phyloP scores from a whole-genome alignment of 1,139 yeast species.

The Suhomyces choctaworum region DNA sequence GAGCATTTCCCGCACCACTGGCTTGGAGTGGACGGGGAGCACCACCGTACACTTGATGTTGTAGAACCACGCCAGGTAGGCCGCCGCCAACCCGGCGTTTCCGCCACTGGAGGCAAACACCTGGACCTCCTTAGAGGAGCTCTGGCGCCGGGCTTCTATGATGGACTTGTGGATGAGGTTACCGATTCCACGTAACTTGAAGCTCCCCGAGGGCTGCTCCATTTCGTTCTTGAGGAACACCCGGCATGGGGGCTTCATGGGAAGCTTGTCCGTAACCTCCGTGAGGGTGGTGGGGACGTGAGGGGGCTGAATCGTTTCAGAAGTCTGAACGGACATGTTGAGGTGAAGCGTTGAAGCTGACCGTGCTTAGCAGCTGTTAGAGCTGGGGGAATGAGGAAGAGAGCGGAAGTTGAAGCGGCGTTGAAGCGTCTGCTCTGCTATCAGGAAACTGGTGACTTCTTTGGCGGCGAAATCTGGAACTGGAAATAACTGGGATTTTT shows the following conservation, averaged over 20 bases:
- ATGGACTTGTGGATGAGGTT: constrained; percentile 38
- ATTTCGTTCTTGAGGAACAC: constrained; percentile 61
- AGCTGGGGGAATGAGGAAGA: too few relatives aligned
- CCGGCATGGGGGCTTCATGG: constrained; percentile 42
- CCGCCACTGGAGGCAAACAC: constrained; percentile 74
- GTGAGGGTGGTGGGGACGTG: constrained; percentile 45
- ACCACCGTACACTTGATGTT: constrained; percentile 62
- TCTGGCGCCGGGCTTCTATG: constrained; percentile 19
- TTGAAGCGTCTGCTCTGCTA: too few relatives aligned
- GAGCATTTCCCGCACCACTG: constrained; percentile 28
- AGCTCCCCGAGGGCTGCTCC: constrained; percentile 72
- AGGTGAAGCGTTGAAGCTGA: too few relatives aligned
- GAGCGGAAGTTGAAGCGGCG: too few relatives aligned
- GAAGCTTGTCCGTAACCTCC: constrained; percentile 35
- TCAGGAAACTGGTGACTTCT: too few relatives aligned
- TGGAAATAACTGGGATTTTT: too few relatives aligned
- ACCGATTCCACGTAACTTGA: constrained; percentile 69
- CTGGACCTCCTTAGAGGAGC: constrained; percentile 30
- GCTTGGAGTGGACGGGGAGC: constrained; percentile 52
- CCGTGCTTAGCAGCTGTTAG: too few relatives aligned
- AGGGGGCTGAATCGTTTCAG: constrained; percentile 23
- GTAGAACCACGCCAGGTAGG: constrained; percentile 52
- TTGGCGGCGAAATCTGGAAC: too few relatives aligned
- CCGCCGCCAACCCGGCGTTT: constrained; percentile 78
- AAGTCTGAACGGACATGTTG: constrained; percentile 10